phyloP scores from a whole-genome alignment of 2,329 filamentous ascomycete species.

The Cladosporium sp. region DNA sequence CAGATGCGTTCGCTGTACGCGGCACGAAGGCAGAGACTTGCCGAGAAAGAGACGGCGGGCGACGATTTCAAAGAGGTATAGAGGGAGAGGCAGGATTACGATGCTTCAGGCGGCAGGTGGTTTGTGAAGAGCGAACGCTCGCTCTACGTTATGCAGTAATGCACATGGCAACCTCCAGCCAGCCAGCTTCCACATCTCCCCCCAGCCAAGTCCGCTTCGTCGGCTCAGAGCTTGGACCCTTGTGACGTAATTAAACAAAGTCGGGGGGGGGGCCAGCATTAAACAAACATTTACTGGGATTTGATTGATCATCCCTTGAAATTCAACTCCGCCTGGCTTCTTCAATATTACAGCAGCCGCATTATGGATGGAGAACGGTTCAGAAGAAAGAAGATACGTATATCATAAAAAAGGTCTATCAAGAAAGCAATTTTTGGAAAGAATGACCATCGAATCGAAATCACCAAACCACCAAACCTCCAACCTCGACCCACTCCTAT shows the following conservation, averaged over 20 bases:
- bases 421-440: not conserved
- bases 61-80: not conserved
- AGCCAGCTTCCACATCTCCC: not conserved
- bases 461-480: not conserved
- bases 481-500: not conserved
- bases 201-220: too few relatives aligned
- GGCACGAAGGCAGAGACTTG: not conserved
- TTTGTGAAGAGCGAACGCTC: conserved; percentile 6
- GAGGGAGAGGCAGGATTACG: not conserved
- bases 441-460: not conserved
- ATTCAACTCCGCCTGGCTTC: not conserved
- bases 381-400: not conserved
- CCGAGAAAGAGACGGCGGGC: not conserved
- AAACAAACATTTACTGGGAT: too few relatives aligned
- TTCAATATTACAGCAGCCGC: too few relatives aligned
- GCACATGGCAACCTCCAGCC: conserved; percentile 7
- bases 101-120: conserved; percentile 8
- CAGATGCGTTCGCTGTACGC: conserved; percentile 4
- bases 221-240: too few relatives aligned
- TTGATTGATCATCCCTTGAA: not conserved
- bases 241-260: too few relatives aligned
- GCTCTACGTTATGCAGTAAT: not conserved
- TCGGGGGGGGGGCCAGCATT: too few relatives aligned
- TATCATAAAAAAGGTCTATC: conserved; percentile 4
- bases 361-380: too few relatives aligned